Base-by-base conservation (phyloP, 257 asterid species). In the Salvia splendens region DNA sequence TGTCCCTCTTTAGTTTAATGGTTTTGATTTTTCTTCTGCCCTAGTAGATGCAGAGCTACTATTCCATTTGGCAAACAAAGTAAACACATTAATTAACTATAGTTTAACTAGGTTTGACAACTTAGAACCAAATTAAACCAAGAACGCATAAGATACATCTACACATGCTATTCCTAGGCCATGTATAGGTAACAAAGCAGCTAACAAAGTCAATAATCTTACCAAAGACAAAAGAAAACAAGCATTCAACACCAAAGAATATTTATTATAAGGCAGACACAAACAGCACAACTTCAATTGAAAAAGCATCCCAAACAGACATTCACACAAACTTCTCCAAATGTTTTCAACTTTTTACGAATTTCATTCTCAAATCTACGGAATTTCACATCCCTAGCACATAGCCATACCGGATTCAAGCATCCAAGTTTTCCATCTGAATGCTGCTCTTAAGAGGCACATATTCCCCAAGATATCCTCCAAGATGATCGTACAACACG, bases 371-470 rank as follows among this genome's bases (percentile, higher is more conserved):
- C 67, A 7, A 4, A 12, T 58, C 32, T 58, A 65, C 24, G 67
- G 58, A 72, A 70, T 66, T 28, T 65, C 63, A 61, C 65, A 73
- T 41, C 65, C 52, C 55, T 42, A 9, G 67, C 61, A 64, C 51
- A 56, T 63, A 68, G 14, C 5, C 20, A 4, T 20, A 20, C 28
- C 8, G 9, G 38, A 53, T 24, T 85, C 83, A 87, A 12, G 55
- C 89, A 62, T 93, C 98, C 81, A 93, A 61, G 79, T 81, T 81
- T 73, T 93, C 98, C 97, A 90, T 85, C 86, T 93, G 98, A 77
- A 90, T 77, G 82, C 94, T 88, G 81, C 97, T 93, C 82, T 93
- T 88, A 42, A 93, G 87, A 57, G 97, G 98, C 83, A 92, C 98
- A 69, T 90, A 92, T 57, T 92, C 98, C 65, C 98, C 98, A 49